Conservation (phyloP, 768 basidiomycete genomes). For the Nevesoporus exiguus region DNA sequence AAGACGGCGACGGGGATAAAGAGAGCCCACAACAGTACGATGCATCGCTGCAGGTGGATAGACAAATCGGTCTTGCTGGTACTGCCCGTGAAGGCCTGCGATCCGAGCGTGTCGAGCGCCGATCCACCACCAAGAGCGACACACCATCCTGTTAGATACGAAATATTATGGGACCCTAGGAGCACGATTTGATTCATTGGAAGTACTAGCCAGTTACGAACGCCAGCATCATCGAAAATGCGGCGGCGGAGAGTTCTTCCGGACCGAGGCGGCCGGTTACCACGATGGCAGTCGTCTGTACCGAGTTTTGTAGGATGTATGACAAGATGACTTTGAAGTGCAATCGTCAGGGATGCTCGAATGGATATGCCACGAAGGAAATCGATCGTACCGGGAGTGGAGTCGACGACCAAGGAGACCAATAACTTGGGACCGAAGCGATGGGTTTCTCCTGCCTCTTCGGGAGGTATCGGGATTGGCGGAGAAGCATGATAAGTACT, state of each 20-base stretch:
- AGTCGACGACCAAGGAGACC: slow-evolving; percentile 49
- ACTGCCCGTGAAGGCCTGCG: slow-evolving; percentile 71
- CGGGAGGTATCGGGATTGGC: slow-evolving; percentile 18
- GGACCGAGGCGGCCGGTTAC: slow-evolving; percentile 67
- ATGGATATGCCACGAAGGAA: not conserved
- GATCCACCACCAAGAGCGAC: slow-evolving; percentile 77
- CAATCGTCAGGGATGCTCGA: not conserved
- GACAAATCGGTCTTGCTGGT: slow-evolving; percentile 59
- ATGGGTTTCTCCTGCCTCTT: slow-evolving; percentile 29
- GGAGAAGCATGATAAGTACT: slow-evolving; percentile 5
- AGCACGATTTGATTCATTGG: slow-evolving; percentile 17
- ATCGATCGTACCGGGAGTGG: slow-evolving; percentile 48
- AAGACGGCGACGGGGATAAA: slow-evolving; percentile 58
- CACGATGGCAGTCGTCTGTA: slow-evolving; percentile 62
- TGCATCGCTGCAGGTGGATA: slow-evolving; percentile 67
- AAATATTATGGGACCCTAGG: slow-evolving; percentile 52
- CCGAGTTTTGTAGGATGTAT: slow-evolving; percentile 70
- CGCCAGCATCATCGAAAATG: slow-evolving; percentile 74
- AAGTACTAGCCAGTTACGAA: slow-evolving; percentile 71
- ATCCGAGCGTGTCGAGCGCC: slow-evolving; percentile 73
- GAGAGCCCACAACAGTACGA: slow-evolving; percentile 60
- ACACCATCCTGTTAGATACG: slow-evolving; percentile 57
- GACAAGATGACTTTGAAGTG: slow-evolving; percentile 54
- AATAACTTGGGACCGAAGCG: slow-evolving; percentile 36
- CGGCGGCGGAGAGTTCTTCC: slow-evolving; percentile 64